phyloP scores from a whole-genome alignment of 129 eudicot species.

The Daucus carota region DH1_v3.0 NC_030382.2:54659001-54659500 shows the following conservation, averaged over 20 bases:
- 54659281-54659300: slow-evolving; percentile 96
- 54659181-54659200: slow-evolving; percentile 77
- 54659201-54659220: slow-evolving; percentile 87
- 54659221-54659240: slow-evolving; percentile 88
- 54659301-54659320: neutral
- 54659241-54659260: slow-evolving; percentile 83
- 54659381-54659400: slow-evolving; percentile 85
- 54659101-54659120: neutral
- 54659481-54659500: neutral
- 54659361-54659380: neutral
- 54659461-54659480: neutral
- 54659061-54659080: neutral
- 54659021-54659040: neutral
- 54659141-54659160: slow-evolving; percentile 76
- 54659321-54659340: slow-evolving; percentile 2
- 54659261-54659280: slow-evolving; percentile 97
- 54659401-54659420: slow-evolving; percentile 89
- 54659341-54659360: neutral
- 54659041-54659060: neutral
- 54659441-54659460: neutral
- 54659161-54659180: slow-evolving; percentile 84
- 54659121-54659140: slow-evolving; percentile 1
- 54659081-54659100: neutral
- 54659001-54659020: neutral
- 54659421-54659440: slow-evolving; percentile 81